A percentile compares a stretch with the other conserved stretches of the same genome.
These are phyloP conservation scores for Aspergillus nanangensis DNA, from an alignment of 495 filamentous ascomycete species.

Conservation along the genomic window DNA sequence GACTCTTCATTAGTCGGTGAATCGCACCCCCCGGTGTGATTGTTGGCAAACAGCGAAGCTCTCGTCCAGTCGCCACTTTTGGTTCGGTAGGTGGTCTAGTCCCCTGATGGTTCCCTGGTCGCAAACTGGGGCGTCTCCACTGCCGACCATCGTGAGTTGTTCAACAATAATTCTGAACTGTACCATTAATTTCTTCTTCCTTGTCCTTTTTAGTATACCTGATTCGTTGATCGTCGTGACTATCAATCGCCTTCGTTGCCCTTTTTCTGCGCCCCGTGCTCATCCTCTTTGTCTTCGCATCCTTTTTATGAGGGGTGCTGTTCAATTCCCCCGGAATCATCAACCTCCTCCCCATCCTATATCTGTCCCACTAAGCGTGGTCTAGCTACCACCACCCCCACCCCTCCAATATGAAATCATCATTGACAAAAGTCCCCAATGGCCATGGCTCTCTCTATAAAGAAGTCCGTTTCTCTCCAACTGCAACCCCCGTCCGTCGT, in stretches of 20 bases:
- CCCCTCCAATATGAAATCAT: slow-evolving; percentile 26
- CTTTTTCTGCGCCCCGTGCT: background rate
- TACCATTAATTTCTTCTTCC: background rate
- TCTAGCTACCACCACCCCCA: slow-evolving; percentile 4
- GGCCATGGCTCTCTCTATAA: slow-evolving; percentile 42
- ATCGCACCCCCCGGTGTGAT: background rate
- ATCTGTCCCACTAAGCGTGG: background rate
- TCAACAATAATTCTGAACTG: background rate
- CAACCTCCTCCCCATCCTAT: background rate
- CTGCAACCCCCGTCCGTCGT: slow-evolving; percentile 35
- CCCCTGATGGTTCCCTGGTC: slow-evolving; percentile 4
- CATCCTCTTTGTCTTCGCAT: slow-evolving; percentile 2
- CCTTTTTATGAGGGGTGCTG: background rate
- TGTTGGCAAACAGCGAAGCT: background rate
- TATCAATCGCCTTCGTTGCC: no score
- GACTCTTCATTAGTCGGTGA: slow-evolving; percentile 5
- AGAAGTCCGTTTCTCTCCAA: slow-evolving; percentile 46
- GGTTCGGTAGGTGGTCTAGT: background rate
- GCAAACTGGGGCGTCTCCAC: slow-evolving; percentile 1
- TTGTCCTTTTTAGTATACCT: no score
- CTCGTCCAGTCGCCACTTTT: background rate
- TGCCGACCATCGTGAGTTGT: background rate
- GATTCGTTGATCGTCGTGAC: no score
- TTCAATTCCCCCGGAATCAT: background rate
- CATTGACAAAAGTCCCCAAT: slow-evolving; percentile 25